Percentiles rank a stretch among this genome's conserved stretches.
phyloP scores from a whole-genome alignment of 2,329 filamentous ascomycete genomes.

The Corniculantispora saksenae region DNA sequence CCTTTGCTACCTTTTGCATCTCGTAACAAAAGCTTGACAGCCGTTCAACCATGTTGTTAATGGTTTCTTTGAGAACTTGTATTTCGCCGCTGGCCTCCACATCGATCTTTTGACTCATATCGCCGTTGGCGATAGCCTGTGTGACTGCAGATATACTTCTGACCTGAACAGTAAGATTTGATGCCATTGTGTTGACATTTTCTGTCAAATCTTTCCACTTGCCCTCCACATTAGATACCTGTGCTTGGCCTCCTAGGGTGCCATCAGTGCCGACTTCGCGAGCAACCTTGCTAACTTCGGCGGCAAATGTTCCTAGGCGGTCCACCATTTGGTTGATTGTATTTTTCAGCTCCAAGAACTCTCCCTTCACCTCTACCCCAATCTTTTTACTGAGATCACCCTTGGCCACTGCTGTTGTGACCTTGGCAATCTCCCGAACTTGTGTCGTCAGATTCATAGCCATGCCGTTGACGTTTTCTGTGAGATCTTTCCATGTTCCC shows the following conservation, averaged over 20 bases:
- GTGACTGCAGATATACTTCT: slow-evolving; percentile 90
- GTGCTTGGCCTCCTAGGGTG: slow-evolving; percentile 87
- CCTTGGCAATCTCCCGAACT: slow-evolving; percentile 94
- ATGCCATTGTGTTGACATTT: slow-evolving; percentile 78
- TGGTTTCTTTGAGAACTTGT: slow-evolving; percentile 88
- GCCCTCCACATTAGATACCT: slow-evolving; percentile 91
- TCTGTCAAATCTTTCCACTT: slow-evolving; percentile 98
- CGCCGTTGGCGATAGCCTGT: slow-evolving; percentile 90
- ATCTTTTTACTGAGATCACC: slow-evolving; percentile 97
- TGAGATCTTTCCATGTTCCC: slow-evolving; percentile 94
- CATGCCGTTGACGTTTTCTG: slow-evolving; percentile 96
- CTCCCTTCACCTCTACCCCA: slow-evolving; percentile 86
- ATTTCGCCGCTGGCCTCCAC: slow-evolving; percentile 96
- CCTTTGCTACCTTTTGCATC: slow-evolving; percentile 91
- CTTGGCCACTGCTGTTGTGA: slow-evolving; percentile 91
- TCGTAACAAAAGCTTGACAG: slow-evolving; percentile 95
- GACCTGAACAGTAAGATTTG: slow-evolving; percentile 67
- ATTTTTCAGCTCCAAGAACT: slow-evolving; percentile 92
- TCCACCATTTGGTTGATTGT: slow-evolving; percentile 99
- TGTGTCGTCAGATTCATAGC: slow-evolving; percentile 97
- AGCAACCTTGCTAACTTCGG: slow-evolving; percentile 93
- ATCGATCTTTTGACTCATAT: slow-evolving; percentile 94
- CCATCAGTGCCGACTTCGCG: slow-evolving; percentile 96
- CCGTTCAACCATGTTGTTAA: slow-evolving; percentile 98
- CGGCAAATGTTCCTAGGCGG: slow-evolving; percentile 91